Evolutionary conservation across 2,329 filamentous ascomycete species (phyloP).

Genomic region (Spiromastix sp.): DNA sequence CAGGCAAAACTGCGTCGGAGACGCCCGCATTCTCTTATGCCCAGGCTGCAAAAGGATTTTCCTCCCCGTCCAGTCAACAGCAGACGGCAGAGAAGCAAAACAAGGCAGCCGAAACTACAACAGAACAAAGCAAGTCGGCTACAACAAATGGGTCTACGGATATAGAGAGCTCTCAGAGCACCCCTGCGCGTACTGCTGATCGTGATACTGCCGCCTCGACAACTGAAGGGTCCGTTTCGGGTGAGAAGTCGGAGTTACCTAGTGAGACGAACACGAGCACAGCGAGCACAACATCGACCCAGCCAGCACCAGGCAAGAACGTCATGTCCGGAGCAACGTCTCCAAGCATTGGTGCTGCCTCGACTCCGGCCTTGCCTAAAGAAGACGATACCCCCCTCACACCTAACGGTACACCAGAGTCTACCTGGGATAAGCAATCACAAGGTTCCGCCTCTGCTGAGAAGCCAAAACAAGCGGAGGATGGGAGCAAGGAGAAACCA

Average conservation of each 20-base stretch:
- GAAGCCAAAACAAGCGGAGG: conserved; percentile 29
- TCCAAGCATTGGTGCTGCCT: conserved; percentile 44
- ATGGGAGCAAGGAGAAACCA: conserved; percentile 42
- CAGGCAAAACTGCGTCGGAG: conserved; percentile 22
- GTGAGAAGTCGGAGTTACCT: conserved; percentile 27
- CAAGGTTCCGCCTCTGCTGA: conserved; percentile 56
- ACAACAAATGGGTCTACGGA: conserved; percentile 21
- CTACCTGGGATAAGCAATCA: conserved; percentile 56
- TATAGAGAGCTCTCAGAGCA: conserved; percentile 16
- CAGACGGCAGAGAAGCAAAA: conserved; percentile 19
- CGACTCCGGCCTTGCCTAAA: conserved; percentile 44
- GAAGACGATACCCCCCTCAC: conserved; percentile 52
- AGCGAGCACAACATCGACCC: conserved; percentile 14
- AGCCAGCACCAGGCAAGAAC: conserved; percentile 18
- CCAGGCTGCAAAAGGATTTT: conserved; percentile 80
- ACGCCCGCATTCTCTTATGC: conserved; percentile 78
- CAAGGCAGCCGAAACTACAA: conserved; percentile 19
- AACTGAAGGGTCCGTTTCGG: conserved; percentile 31
- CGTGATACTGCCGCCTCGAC: conserved; percentile 31
- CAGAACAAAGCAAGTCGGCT: conserved; percentile 20
- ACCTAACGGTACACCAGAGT: conserved; percentile 48
- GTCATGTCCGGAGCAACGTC: conserved; percentile 37
- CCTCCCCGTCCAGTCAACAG: conserved; percentile 39
- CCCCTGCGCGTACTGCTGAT: conserved; percentile 8
- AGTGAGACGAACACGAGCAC: conserved; percentile 27